A percentile compares a stretch with the other conserved stretches of the same genome.
phyloP scores from a whole-genome alignment of 352 stramenopile species.

The Chrysophaeum taylorii region DNA sequence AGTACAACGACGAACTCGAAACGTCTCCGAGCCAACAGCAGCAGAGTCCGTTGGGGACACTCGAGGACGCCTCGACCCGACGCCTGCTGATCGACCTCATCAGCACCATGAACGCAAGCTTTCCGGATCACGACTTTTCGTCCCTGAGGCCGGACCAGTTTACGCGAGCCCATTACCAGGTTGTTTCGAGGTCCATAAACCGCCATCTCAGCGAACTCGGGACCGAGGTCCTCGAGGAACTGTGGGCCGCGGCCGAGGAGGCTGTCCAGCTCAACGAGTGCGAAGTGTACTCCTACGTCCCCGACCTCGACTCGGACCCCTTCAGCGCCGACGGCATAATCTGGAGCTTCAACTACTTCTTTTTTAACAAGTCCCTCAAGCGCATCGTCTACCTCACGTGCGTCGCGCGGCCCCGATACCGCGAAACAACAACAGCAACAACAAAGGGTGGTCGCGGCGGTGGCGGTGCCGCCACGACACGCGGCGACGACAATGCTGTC shows the following conservation, averaged over 20 bases:
- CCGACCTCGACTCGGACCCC: constrained; percentile 76
- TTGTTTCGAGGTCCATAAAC: constrained; percentile 71
- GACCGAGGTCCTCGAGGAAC: constrained; percentile 23
- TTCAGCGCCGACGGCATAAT: constrained; percentile 78
- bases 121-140: constrained; percentile 63
- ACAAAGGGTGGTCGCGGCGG: too few species aligned
- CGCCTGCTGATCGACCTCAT: constrained; percentile 82
- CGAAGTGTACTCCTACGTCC: constrained; percentile 81
- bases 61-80: constrained; percentile 58
- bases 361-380: constrained; percentile 80
- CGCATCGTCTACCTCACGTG: constrained; percentile 84
- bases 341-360: constrained; percentile 90
- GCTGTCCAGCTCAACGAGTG: constrained; percentile 71
- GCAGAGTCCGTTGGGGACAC: too few species aligned
- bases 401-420: constrained; percentile 42
- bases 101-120: constrained; percentile 81
- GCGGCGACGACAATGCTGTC: too few species aligned
- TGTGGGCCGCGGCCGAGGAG: constrained; percentile 51
- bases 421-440: too few species aligned
- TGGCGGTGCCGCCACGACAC: too few species aligned
- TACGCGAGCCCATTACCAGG: constrained; percentile 61
- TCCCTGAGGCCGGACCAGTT: constrained; percentile 67
- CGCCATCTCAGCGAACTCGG: constrained; percentile 57
- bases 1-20: constrained; percentile 50
- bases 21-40: too few species aligned